phyloP scores from a whole-genome alignment of 345 rosid species.

The Laguncularia racemosa region DNA sequence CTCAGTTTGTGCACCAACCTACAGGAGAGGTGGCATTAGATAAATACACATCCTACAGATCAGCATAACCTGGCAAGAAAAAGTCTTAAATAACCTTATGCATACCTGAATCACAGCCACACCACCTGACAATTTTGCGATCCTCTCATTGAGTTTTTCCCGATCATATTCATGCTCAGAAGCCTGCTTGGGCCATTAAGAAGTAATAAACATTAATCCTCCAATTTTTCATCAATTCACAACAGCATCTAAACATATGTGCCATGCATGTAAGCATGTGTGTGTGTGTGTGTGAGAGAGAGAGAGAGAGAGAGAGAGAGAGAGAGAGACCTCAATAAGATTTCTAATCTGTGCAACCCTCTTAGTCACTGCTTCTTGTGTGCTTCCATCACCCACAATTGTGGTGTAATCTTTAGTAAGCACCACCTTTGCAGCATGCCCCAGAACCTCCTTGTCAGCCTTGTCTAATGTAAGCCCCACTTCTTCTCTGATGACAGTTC shows the following conservation, averaged over 20 bases:
- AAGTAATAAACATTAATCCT: no score
- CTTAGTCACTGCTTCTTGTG: constrained; percentile 88
- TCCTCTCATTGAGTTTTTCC: constrained; percentile 92
- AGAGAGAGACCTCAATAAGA: constrained; percentile 62
- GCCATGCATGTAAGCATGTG: not conserved
- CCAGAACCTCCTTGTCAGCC: constrained; percentile 83
- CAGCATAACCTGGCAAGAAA: no score
- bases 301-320: not conserved
- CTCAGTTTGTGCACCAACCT: constrained; percentile 91
- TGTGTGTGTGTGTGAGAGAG: no score
- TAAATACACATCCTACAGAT: not conserved
- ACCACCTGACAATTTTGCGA: constrained; percentile 88
- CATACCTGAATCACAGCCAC: constrained; percentile 75
- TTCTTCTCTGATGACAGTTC: constrained; percentile 88
- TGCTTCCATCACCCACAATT: constrained; percentile 96
- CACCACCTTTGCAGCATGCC: constrained; percentile 85
- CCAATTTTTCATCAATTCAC: not conserved
- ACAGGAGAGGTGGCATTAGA: constrained; percentile 1
- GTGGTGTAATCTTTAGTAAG: constrained; percentile 90
- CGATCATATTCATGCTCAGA: constrained; percentile 93
- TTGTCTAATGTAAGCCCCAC: constrained; percentile 93
- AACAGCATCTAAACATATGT: not conserved
- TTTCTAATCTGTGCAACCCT: constrained; percentile 86
- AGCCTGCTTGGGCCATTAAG: constrained; percentile 27
- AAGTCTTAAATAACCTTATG: not conserved